A percentile compares a stretch with the other conserved stretches of the same genome.
Evolutionary conservation across 768 basidiomycete species (phyloP).

Genomic region (Kwoniella europaea): DNA sequence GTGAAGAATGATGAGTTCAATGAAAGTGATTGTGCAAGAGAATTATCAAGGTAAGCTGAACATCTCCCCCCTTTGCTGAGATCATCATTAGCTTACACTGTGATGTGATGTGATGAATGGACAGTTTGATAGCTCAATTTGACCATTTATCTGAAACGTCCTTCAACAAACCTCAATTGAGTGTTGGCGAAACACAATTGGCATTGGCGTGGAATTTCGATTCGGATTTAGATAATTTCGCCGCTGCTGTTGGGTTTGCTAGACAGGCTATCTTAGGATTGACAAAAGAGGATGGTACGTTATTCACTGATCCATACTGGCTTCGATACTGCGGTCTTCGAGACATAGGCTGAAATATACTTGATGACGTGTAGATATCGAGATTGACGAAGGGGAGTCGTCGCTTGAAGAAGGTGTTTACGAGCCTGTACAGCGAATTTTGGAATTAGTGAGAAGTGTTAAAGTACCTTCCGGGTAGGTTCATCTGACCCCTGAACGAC

Average conservation of each 20-base stretch:
- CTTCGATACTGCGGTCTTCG: too few species aligned
- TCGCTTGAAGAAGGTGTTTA: slow-evolving; percentile 78
- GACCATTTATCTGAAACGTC: slow-evolving; percentile 89
- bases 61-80: neutral
- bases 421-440: slow-evolving; percentile 76
- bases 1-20: slow-evolving; percentile 86
- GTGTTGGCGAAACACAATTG: slow-evolving; percentile 86
- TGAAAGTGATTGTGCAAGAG: slow-evolving; percentile 89
- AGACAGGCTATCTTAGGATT: slow-evolving; percentile 81
- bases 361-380: slow-evolving; percentile 64
- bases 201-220: slow-evolving; percentile 82
- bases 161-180: slow-evolving; percentile 79
- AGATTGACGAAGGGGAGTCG: slow-evolving; percentile 73
- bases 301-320: neutral
- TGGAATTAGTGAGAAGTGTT: slow-evolving; percentile 80
- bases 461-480: slow-evolving; percentile 82
- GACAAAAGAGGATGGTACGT: slow-evolving; percentile 74
- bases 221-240: slow-evolving; percentile 89
- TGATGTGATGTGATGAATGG: neutral
- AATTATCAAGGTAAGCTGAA: slow-evolving; percentile 75
- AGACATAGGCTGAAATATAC: neutral
- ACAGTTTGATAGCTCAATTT: slow-evolving; percentile 87
- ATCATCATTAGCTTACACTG: neutral
- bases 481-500: too few species aligned
- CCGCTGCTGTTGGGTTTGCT: slow-evolving; percentile 85